Conservation (phyloP, 2,329 filamentous ascomycete genomes). For the Nothophaeocryptopus gaeumannii region DNA sequence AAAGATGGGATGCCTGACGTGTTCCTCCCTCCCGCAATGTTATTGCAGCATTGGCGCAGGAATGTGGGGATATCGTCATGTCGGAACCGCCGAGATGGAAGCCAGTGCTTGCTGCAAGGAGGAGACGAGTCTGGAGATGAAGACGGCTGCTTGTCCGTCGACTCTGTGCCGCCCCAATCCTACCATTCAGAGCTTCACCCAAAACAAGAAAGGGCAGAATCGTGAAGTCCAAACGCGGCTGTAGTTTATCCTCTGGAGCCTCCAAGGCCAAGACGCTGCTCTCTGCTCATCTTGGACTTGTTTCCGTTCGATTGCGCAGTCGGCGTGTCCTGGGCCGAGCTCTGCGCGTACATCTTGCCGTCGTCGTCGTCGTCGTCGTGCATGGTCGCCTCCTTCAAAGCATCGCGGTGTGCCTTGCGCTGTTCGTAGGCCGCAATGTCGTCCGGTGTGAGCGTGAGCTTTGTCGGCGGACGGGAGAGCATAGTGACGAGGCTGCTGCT, state of each 20-base stretch:
- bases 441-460: conserved; percentile 35
- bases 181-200: too few relatives aligned
- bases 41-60: conserved; percentile 1
- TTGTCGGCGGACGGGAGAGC: conserved; percentile 37
- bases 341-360: conserved; percentile 23
- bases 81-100: too few relatives aligned
- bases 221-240: background rate
- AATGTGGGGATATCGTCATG: background rate
- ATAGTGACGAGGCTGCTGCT: conserved; percentile 18
- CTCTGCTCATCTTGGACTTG: conserved; percentile 26
- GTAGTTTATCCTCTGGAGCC: conserved; percentile 13
- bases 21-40: conserved; percentile 7
- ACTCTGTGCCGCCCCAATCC: too few relatives aligned
- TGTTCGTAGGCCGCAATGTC: conserved; percentile 35
- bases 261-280: conserved; percentile 31
- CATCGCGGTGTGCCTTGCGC: conserved; percentile 31
- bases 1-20: conserved; percentile 1
- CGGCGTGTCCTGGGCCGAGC: conserved; percentile 16
- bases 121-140: too few relatives aligned
- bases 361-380: conserved; percentile 17
- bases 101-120: too few relatives aligned
- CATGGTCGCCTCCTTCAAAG: conserved; percentile 21
- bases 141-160: too few relatives aligned
- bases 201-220: too few relatives aligned
- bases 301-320: conserved; percentile 25